These are phyloP conservation scores for Colletotrichum sp. DNA, from an alignment of 2,329 filamentous ascomycete species.

Conservation along the genomic window DNA sequence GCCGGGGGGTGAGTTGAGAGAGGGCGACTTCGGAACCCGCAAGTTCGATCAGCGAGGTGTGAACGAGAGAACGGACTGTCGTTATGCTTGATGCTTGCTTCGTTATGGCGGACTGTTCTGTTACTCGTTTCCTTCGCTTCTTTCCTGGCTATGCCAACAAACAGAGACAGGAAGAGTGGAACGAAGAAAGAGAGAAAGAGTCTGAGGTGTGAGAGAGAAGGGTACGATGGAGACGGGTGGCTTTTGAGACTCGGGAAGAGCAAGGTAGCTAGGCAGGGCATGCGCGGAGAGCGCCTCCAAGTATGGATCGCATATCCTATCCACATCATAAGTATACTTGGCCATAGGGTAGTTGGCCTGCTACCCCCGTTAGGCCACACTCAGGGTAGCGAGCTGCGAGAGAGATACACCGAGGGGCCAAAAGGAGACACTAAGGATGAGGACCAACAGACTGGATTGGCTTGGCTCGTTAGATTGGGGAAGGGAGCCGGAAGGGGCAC, in stretches of 20 bases:
- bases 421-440: slow-evolving; percentile 21
- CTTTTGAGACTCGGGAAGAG: slow-evolving; percentile 11
- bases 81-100: not conserved
- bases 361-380: slow-evolving; percentile 5
- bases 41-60: not conserved
- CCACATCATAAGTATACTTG: slow-evolving; percentile 4
- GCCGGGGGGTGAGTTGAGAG: slow-evolving; percentile 5
- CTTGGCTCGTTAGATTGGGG: slow-evolving; percentile 24
- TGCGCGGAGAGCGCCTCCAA: slow-evolving; percentile 16
- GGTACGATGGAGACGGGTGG: slow-evolving; percentile 15
- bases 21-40: not conserved
- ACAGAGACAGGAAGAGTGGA: not conserved
- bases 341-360: not conserved
- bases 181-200: not conserved
- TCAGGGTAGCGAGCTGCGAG: slow-evolving; percentile 23
- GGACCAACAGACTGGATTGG: slow-evolving; percentile 24
- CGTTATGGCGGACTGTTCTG: not conserved
- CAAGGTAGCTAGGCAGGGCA: not conserved
- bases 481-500: slow-evolving; percentile 24
- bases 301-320: not conserved
- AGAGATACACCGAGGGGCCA: slow-evolving; percentile 24
- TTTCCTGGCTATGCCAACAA: not conserved
- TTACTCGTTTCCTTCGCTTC: not conserved
- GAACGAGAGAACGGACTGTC: not conserved
- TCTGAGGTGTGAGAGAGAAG: not conserved